phyloP scores from a whole-genome alignment of 306 rosid genomes.

The Begonia masoniana region DNA sequence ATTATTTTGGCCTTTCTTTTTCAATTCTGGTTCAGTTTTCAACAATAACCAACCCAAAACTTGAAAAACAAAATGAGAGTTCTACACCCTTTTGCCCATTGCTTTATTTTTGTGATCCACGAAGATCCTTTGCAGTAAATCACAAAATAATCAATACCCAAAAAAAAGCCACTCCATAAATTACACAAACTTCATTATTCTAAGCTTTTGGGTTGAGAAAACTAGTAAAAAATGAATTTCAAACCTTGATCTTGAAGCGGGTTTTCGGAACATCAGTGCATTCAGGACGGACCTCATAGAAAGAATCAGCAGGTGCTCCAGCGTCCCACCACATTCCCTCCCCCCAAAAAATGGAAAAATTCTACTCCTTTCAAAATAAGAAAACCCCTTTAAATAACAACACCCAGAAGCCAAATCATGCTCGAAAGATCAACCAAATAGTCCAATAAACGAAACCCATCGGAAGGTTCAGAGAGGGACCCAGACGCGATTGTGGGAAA shows the following conservation, averaged over 20 bases:
- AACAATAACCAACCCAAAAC: not conserved
- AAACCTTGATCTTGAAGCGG: constrained; percentile 78
- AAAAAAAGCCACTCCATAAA: no score
- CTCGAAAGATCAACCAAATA: constrained; percentile 15
- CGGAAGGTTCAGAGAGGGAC: not conserved
- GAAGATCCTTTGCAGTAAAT: no score
- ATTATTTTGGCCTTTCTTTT: no score
- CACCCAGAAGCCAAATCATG: constrained; percentile 3
- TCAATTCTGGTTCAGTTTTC: no score
- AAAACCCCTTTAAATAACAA: constrained; percentile 1
- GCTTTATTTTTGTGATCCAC: no score
- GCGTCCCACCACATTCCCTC: constrained; percentile 76
- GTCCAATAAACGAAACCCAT: not conserved
- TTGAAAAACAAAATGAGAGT: no score
- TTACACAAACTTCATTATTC: no score
- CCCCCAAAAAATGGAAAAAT: constrained; percentile 6
- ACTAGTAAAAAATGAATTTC: not conserved
- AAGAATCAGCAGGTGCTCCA: constrained; percentile 87
- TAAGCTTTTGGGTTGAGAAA: no score
- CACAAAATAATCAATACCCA: no score
- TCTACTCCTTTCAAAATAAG: constrained; percentile 5
- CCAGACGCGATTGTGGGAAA: not conserved
- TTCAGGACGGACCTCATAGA: constrained; percentile 81
- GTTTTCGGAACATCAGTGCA: constrained; percentile 89
- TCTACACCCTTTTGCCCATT: no score